These are phyloP conservation scores for Lasiosphaeria hispida DNA, from an alignment of 495 filamentous ascomycete genomes.

Conservation along the genomic window DNA sequence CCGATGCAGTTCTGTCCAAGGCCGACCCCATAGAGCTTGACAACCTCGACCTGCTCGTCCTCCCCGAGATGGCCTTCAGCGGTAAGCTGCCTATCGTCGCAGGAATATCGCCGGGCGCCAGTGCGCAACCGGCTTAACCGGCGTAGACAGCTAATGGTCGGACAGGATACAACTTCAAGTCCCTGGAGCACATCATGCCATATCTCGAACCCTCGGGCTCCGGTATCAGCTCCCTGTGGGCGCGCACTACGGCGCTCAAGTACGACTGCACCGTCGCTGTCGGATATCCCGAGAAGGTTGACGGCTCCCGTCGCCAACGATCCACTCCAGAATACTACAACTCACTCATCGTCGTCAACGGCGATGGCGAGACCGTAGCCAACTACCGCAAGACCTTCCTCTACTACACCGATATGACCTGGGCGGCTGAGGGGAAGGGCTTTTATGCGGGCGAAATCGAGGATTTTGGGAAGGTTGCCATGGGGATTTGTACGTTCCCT, in stretches of 20 bases:
- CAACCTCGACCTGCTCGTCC: conserved; percentile 66
- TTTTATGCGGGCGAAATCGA: conserved; percentile 55
- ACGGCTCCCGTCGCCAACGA: conserved; percentile 39
- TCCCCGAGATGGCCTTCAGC: conserved; percentile 87
- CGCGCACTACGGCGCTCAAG: conserved; percentile 65
- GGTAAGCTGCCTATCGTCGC: conserved; percentile 51
- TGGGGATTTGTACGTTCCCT: conserved; percentile 77
- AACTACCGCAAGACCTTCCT: conserved; percentile 91
- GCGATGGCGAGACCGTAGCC: conserved; percentile 64
- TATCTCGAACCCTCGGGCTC: conserved; percentile 74
- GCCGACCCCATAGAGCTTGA: conserved; percentile 55
- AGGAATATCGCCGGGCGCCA: too few relatives aligned
- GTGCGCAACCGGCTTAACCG: not conserved
- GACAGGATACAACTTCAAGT: conserved; percentile 87
- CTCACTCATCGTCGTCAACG: conserved; percentile 75
- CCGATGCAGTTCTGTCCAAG: conserved; percentile 65
- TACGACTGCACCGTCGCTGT: conserved; percentile 78
- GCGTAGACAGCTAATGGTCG: conserved; percentile 12
- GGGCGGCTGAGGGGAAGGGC: conserved; percentile 76
- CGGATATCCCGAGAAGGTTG: conserved; percentile 78
- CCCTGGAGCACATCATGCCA: conserved; percentile 69
- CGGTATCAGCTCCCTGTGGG: conserved; percentile 79
- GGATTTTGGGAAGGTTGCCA: conserved; percentile 61
- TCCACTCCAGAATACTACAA: conserved; percentile 66
- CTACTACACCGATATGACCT: conserved; percentile 88